These are phyloP conservation scores for Globisporangium nodosum DNA, from an alignment of 352 stramenopile species.

Conservation along the genomic window DNA sequence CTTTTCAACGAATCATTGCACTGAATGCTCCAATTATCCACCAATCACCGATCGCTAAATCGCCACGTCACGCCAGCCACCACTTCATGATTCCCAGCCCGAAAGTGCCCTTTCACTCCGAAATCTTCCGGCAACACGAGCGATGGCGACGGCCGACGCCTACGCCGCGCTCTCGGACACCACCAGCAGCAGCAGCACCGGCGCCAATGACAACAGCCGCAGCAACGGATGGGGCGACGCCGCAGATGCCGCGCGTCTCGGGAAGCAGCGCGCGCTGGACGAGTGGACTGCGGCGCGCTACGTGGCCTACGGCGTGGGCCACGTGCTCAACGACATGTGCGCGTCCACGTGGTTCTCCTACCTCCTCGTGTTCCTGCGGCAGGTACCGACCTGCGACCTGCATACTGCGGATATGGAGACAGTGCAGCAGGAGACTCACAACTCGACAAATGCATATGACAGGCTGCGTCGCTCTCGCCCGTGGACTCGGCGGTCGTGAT, in stretches of 20 bases:
- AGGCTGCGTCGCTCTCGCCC: constrained; percentile 51
- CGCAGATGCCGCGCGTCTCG: constrained; percentile 2
- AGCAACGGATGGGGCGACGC: not conserved
- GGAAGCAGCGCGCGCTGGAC: constrained; percentile 2
- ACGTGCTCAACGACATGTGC: constrained; percentile 88
- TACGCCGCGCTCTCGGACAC: constrained; percentile 14
- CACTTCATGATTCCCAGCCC: too few species aligned
- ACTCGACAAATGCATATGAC: not conserved
- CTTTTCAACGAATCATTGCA: too few species aligned
- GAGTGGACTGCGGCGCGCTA: constrained; percentile 58
- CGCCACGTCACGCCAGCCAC: too few species aligned
- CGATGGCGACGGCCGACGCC: constrained; percentile 6
- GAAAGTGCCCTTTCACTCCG: too few species aligned
- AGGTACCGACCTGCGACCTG: constrained; percentile 13
- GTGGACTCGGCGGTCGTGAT: constrained; percentile 82
- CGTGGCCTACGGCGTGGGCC: constrained; percentile 73
- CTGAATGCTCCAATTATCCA: too few species aligned
- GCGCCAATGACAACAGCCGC: not conserved
- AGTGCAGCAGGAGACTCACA: not conserved
- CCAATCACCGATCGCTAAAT: too few species aligned
- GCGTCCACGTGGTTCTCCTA: constrained; percentile 87
- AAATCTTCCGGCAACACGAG: too few species aligned
- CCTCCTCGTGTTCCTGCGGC: constrained; percentile 73
- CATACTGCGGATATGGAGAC: not conserved
- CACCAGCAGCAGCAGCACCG: not conserved